phyloP scores from a whole-genome alignment of 2,329 filamentous ascomycete species.

The Colletotrichum chrysophilum region DNA sequence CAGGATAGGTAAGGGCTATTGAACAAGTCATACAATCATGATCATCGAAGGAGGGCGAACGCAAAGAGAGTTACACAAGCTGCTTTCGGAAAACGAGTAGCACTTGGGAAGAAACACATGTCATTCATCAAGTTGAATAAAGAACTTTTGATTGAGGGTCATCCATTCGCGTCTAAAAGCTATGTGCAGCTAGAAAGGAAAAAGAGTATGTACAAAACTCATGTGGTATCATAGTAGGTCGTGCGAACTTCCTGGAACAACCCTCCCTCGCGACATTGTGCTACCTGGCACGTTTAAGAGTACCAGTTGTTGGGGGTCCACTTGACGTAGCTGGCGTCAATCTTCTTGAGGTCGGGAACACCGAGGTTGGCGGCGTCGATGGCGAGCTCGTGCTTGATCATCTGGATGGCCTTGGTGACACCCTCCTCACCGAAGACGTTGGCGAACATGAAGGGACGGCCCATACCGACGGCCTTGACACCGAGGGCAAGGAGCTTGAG shows the following conservation, averaged over 20 bases:
- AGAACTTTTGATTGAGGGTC: not conserved
- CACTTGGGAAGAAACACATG: not conserved
- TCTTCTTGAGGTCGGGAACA: slow-evolving; percentile 39
- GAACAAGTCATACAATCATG: not conserved
- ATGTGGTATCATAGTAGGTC: slow-evolving; percentile 5
- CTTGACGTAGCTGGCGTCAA: slow-evolving; percentile 31
- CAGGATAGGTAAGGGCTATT: not conserved
- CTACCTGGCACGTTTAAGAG: not conserved
- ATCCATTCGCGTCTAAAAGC: not conserved
- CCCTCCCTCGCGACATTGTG: not conserved
- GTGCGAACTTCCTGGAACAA: not conserved
- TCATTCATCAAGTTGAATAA: not conserved
- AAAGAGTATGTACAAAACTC: slow-evolving; percentile 6
- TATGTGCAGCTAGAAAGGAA: slow-evolving; percentile 3
- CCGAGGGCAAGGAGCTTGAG: slow-evolving; percentile 50
- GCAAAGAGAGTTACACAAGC: not conserved
- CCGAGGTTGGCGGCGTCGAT: slow-evolving; percentile 50
- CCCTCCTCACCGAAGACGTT: slow-evolving; percentile 57
- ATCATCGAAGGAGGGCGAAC: not conserved
- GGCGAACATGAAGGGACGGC: slow-evolving; percentile 56
- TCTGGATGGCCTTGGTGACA: slow-evolving; percentile 45
- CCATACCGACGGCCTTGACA: slow-evolving; percentile 50
- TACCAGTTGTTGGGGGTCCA: slow-evolving; percentile 34
- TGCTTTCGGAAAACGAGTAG: not conserved
- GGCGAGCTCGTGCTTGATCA: slow-evolving; percentile 56